Base-by-base conservation (phyloP, 169 alveolate genomes). In the Plasmodium vivax region DNA sequence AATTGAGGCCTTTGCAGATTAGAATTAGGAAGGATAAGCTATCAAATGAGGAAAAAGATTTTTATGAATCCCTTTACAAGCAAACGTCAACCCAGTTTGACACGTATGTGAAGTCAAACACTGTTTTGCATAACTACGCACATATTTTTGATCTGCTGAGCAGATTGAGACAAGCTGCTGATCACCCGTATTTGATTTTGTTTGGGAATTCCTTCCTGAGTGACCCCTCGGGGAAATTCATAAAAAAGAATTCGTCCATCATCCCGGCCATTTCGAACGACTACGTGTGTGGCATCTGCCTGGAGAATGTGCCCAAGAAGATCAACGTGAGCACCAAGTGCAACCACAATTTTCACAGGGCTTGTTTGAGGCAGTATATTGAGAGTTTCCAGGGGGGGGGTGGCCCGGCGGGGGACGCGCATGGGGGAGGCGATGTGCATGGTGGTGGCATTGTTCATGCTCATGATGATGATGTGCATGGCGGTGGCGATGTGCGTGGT, bases 101-200 rank as follows among this genome's bases (percentile, higher is more conserved):
- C 88, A 95, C 98, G 36, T 97, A 97, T 82, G 98, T 96, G 3
- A 95, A 97, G 4, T 93, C 97, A 34, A 98, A 98, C 36, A 96
- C 98, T 2, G 96, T 98, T 71, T 93, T 97, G 41, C 98, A 97
- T 94, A 97, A 98, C 95, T 98, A 96, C 82, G 99, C 98, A 9
- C 99, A 98, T 95, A 96, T 98, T 27, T 98, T 98, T 92, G 98
- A 97, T 85, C 83, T 98, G 74, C 93, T 98, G 43, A 96, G 98
- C 88, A 95, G 99, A 58, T 95, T 97, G 56, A 96, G 99, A 19
- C 98, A 97, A 93, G 99, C 99, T 10, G 99, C 98, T 23, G 98
- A 97, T 79, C 99, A 98, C 72, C 99, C 99, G 2, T 97, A 97
- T 81, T 95, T 98, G 88, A 97, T 97, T 79, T 92, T 97, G 23